These are phyloP conservation scores for Fusarium caatingaense DNA, from an alignment of 2,329 filamentous ascomycete species.

Conservation along the genomic window DNA sequence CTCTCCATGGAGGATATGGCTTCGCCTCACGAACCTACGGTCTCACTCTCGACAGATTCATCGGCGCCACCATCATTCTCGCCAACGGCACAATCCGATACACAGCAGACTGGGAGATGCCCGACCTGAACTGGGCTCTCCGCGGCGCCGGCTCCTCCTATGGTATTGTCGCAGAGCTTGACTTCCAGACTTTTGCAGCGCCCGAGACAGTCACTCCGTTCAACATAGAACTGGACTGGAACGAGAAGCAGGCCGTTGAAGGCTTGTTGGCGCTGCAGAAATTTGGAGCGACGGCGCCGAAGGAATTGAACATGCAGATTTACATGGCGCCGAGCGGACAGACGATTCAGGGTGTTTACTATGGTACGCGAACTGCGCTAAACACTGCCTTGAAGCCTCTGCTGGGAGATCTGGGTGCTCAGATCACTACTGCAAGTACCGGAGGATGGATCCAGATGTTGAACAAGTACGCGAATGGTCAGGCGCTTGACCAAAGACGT, in stretches of 20 bases:
- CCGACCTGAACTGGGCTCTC: constrained; percentile 49
- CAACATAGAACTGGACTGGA: constrained; percentile 39
- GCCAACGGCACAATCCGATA: constrained; percentile 43
- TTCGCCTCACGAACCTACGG: constrained; percentile 47
- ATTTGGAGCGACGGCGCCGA: constrained; percentile 37
- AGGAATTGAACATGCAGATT: constrained; percentile 48
- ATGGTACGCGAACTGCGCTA: constrained; percentile 38
- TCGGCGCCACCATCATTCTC: constrained; percentile 47
- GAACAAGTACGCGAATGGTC: constrained; percentile 34
- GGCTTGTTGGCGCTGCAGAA: constrained; percentile 45
- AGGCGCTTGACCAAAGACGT: constrained; percentile 41
- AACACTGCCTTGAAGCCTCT: constrained; percentile 34
- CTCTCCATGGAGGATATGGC: constrained; percentile 48
- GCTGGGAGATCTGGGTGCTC: constrained; percentile 26
- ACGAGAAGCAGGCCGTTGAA: constrained; percentile 20
- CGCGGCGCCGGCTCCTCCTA: constrained; percentile 49
- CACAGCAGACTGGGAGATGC: constrained; percentile 40
- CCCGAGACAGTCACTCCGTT: constrained; percentile 40
- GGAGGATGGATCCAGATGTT: constrained; percentile 46
- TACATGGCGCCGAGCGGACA: constrained; percentile 35
- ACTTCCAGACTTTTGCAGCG: constrained; percentile 45
- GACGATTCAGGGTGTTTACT: constrained; percentile 47
- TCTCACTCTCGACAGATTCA: constrained; percentile 46
- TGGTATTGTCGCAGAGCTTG: constrained; percentile 47
- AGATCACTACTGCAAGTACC: constrained; percentile 18